phyloP scores from a whole-genome alignment of 192 early-diverging fungal genomes.

The Rhizophagus sp. region DNA sequence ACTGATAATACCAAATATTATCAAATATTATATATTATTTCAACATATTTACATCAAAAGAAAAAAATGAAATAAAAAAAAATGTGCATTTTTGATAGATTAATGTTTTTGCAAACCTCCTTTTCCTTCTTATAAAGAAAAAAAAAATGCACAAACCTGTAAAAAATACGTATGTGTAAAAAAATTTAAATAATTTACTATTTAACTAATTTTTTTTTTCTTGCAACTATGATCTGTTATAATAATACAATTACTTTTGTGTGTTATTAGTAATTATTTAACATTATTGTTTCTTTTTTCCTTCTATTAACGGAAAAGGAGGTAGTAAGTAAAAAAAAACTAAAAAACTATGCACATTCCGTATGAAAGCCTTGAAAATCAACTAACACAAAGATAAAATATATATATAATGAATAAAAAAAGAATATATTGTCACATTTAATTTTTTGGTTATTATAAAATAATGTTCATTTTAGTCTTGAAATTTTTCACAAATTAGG shows the following conservation, averaged over 20 bases:
- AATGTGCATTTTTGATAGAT: background rate
- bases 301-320: background rate
- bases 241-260: background rate
- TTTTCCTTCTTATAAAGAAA: background rate
- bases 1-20: background rate
- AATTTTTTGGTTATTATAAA: background rate
- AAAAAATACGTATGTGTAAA: too few relatives aligned
- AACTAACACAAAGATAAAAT: background rate
- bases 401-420: conserved; percentile 2
- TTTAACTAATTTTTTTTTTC: too few relatives aligned
- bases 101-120: background rate
- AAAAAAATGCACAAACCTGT: background rate
- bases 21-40: background rate
- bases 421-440: conserved; percentile 27
- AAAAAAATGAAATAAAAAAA: background rate
- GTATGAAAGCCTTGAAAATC: background rate
- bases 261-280: background rate
- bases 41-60: background rate
- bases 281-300: background rate
- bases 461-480: conserved; percentile 13
- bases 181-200: too few relatives aligned
- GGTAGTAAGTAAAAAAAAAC: background rate
- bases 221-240: background rate
- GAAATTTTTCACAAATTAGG: background rate
- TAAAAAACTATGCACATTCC: background rate